Percentiles rank a stretch among this genome's conserved stretches.
These are phyloP conservation scores for Fennellomyces sp. DNA, from an alignment of 371 early-diverging fungal genomes.

Conservation along the genomic window DNA sequence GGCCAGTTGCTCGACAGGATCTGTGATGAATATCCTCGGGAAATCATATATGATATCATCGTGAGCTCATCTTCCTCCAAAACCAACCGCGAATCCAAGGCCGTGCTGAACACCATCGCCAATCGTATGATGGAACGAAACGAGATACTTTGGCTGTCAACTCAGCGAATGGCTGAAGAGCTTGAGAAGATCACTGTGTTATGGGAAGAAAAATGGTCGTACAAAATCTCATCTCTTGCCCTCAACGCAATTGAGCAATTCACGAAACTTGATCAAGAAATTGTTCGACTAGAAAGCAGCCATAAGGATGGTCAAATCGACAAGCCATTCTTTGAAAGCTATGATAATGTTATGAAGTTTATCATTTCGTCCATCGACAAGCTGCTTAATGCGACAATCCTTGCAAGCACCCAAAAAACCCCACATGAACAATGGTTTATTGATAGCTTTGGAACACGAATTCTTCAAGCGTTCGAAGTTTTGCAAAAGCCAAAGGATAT, in stretches of 20 bases:
- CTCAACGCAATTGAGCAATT: conserved; percentile 60
- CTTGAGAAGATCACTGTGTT: conserved; percentile 77
- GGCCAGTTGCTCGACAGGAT: conserved; percentile 60
- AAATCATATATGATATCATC: conserved; percentile 73
- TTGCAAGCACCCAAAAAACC: conserved; percentile 36
- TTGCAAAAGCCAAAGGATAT: conserved; percentile 58
- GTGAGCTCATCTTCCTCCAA: conserved; percentile 62
- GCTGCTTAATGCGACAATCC: conserved; percentile 43
- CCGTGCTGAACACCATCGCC: conserved; percentile 43
- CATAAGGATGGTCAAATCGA: conserved; percentile 41
- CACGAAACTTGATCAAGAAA: conserved; percentile 59
- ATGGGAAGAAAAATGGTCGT: conserved; percentile 84
- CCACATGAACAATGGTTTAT: conserved; percentile 75
- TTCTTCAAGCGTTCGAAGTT: conserved; percentile 49
- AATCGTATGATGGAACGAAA: conserved; percentile 46
- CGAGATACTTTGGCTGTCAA: conserved; percentile 57
- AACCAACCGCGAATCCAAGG: conserved; percentile 44
- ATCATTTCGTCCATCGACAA: conserved; percentile 60
- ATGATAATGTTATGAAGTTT: conserved; percentile 62
- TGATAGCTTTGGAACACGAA: conserved; percentile 53
- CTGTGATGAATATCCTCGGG: conserved; percentile 62
- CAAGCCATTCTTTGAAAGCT: conserved; percentile 54
- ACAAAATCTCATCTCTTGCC: conserved; percentile 68
- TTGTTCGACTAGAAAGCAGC: conserved; percentile 48
- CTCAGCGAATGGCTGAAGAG: conserved; percentile 65